Percentiles rank a stretch among this genome's conserved stretches.
These are phyloP conservation scores for Astragalus glycyphyllos DNA, from an alignment of 306 rosid genomes.

Conservation along the genomic window DNA sequence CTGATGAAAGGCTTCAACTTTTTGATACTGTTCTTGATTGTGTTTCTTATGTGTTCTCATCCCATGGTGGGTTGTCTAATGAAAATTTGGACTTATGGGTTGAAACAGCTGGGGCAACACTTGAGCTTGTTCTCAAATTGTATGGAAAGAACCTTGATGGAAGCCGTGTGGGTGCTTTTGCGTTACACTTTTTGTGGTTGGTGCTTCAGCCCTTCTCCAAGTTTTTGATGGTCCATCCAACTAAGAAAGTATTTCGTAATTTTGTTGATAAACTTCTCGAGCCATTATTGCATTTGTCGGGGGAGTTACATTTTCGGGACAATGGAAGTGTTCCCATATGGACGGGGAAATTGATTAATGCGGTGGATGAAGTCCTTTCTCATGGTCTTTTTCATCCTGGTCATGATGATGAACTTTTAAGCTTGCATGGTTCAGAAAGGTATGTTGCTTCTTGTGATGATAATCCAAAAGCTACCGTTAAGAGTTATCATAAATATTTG, in stretches of 20 bases:
- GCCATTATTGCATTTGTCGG: conserved; percentile 67
- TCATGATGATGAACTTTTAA: conserved; percentile 77
- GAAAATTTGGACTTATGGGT: conserved; percentile 79
- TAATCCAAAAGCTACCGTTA: conserved; percentile 51
- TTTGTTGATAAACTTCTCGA: conserved; percentile 83
- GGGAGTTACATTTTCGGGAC: conserved; percentile 59
- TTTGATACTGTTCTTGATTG: conserved; percentile 66
- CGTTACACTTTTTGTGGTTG: conserved; percentile 57
- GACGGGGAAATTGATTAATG: conserved; percentile 56
- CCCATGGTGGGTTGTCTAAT: conserved; percentile 74
- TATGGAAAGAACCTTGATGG: conserved; percentile 52
- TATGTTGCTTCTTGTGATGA: conserved; percentile 54
- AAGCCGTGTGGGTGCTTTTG: conserved; percentile 53
- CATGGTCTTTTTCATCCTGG: conserved; percentile 80
- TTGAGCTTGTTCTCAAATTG: conserved; percentile 65
- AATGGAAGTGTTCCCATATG: conserved; percentile 49
- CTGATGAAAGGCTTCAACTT: conserved; percentile 54
- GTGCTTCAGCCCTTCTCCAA: conserved; percentile 85
- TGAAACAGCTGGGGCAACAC: conserved; percentile 54
- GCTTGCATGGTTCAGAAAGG: conserved; percentile 63
- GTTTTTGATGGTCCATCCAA: conserved; percentile 69
- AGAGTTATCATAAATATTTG: conserved; percentile 86
- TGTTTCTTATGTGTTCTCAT: conserved; percentile 71
- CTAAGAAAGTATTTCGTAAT: conserved; percentile 70
- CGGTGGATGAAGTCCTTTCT: conserved; percentile 73